Percentiles rank a stretch among this genome's conserved stretches.
These are phyloP conservation scores for Phialemonium atrogriseum DNA, from an alignment of 2,329 filamentous ascomycete species.

Conservation along the genomic window DNA sequence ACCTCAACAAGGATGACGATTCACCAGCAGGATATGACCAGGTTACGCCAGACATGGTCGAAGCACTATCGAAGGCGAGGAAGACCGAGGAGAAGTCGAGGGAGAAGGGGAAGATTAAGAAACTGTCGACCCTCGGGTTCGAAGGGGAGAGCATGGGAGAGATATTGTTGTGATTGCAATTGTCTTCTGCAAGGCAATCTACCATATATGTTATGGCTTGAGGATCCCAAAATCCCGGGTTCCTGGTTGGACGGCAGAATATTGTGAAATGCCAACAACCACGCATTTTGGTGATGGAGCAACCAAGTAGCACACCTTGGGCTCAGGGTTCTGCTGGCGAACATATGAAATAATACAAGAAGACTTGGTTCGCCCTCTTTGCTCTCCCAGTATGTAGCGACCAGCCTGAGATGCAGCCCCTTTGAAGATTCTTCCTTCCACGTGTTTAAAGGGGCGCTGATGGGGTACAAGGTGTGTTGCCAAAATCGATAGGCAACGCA, in stretches of 20 bases:
- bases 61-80: slow-evolving; percentile 64
- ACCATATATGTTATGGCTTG: slow-evolving; percentile 5
- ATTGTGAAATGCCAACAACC: slow-evolving; percentile 51
- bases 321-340: no score
- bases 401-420: no score
- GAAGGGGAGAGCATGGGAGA: slow-evolving; percentile 79
- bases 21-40: slow-evolving; percentile 60
- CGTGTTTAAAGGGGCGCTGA: no score
- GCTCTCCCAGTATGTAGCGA: no score
- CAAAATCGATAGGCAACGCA: no score
- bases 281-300: not conserved
- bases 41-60: slow-evolving; percentile 40
- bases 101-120: slow-evolving; percentile 65
- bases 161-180: slow-evolving; percentile 49
- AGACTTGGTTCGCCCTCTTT: no score
- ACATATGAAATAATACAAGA: no score
- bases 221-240: slow-evolving; percentile 13
- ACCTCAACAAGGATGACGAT: slow-evolving; percentile 92
- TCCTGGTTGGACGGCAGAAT: slow-evolving; percentile 41
- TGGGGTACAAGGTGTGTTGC: no score
- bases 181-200: slow-evolving; percentile 1
- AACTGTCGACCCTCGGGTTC: slow-evolving; percentile 72
- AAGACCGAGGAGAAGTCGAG: slow-evolving; percentile 59
- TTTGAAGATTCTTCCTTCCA: no score
- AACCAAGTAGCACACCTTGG: not conserved